A percentile compares a stretch with the other conserved stretches of the same genome.
Conservation (phyloP, 2,329 filamentous ascomycete species). For the Fusarium marasasianum region DNA sequence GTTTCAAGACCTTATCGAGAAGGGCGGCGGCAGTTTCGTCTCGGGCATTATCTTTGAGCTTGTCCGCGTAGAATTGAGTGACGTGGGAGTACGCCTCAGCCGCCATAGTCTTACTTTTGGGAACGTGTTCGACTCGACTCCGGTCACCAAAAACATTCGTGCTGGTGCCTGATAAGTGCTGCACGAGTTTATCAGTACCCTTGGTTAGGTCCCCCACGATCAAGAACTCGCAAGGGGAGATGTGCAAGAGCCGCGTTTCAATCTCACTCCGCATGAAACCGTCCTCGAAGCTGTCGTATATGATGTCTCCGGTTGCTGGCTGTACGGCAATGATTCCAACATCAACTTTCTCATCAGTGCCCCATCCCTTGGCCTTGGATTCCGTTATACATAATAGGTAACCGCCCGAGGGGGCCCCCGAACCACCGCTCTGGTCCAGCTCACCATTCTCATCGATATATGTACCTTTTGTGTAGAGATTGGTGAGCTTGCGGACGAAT, state of each 20-base stretch:
- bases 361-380: conserved; percentile 77
- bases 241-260: conserved; percentile 93
- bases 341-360: conserved; percentile 92
- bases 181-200: conserved; percentile 90
- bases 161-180: conserved; percentile 87
- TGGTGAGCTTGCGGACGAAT: conserved; percentile 92
- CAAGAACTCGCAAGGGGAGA: conserved; percentile 93
- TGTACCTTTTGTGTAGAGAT: conserved; percentile 97
- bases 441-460: conserved; percentile 95
- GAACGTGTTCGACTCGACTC: conserved; percentile 82
- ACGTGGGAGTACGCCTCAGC: conserved; percentile 89
- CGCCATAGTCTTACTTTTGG: conserved; percentile 81
- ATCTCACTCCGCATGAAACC: conserved; percentile 98
- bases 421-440: conserved; percentile 63
- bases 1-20: conserved; percentile 84
- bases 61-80: conserved; percentile 90
- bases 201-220: conserved; percentile 91
- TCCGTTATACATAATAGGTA: conserved; percentile 95
- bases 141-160: conserved; percentile 93
- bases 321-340: conserved; percentile 94
- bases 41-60: conserved; percentile 71
- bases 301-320: conserved; percentile 92
- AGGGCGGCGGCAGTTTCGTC: conserved; percentile 70
- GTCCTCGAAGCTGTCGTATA: conserved; percentile 96
- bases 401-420: conserved; percentile 70